Base-by-base conservation (phyloP, 202 grass and related monocot species). In the Schoenoplectus triqueter region DNA sequence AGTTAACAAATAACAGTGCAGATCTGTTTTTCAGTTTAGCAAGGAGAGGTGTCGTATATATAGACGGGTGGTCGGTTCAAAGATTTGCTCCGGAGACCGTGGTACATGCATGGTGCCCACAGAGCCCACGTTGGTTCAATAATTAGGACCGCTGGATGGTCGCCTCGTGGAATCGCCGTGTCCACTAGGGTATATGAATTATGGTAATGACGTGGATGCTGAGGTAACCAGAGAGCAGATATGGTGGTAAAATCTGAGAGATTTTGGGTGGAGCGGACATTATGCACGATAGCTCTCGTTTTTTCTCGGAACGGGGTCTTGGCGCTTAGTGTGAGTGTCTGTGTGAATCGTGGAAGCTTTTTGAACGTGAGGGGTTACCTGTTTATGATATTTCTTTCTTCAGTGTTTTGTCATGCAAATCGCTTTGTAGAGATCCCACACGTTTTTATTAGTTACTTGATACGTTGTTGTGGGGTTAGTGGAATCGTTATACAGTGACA, bases 91-190 rank as follows among this genome's bases (percentile, higher is more conserved):
- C 31, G 31, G 31, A 31, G 31, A 31, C 31, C 31, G 31, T 31
- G 31, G 31, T 31, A 31, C 31, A 31, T 31, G 31, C 31, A 31
- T 31, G 31, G 66, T 10, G 10, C 18, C 48, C 10, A 21, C 9
- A 0, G 31, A 78, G 14, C 20, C 54, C 74, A 78, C 74, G 74
- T 60, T 44, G 74, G 74, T 78, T 60, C 31, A 60, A 44, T 79
- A 79, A 61, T 17, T 60, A 8, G 13, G 2, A n/a, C 22, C 54
- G 6, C 74, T 60, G 13, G 74, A 78, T 78, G 74, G 22, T 7
- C 9, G 74, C 11, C 54, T 60, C 31, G 54, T 60, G 52, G 31
- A 22, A 7, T 0, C 6, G 31, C 3, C 22, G 54, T 78, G 21
- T 5, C 74, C 54, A 42, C 6, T 41, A 9, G 46, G 7, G 72